phyloP scores from a whole-genome alignment of 1,284 basidiomycete species.

The Ceratobasidium papillatum region DNA sequence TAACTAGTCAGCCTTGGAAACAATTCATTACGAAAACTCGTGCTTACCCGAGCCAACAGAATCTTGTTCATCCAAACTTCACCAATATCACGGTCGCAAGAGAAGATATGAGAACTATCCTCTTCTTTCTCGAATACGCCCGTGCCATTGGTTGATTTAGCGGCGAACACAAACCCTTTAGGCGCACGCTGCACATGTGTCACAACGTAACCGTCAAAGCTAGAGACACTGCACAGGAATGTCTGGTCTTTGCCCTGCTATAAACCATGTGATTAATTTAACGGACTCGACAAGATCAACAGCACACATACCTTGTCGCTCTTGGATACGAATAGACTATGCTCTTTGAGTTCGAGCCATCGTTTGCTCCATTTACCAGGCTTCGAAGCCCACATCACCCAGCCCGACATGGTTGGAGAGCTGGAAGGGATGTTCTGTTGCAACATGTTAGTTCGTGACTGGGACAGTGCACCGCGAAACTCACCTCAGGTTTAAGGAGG shows the following conservation, averaged over 20 bases:
- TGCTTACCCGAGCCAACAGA: conserved; percentile 75
- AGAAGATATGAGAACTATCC: conserved; percentile 86
- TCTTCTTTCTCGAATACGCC: conserved; percentile 83
- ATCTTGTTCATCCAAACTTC: conserved; percentile 75
- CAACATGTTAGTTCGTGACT: background rate
- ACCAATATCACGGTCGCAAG: conserved; percentile 74
- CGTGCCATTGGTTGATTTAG: conserved; percentile 87
- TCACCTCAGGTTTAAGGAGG: conserved; percentile 55
- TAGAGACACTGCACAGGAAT: conserved; percentile 80
- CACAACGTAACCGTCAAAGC: conserved; percentile 84
- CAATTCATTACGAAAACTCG: background rate
- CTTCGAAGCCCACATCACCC: conserved; percentile 86
- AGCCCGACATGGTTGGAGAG: conserved; percentile 74
- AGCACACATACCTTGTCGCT: conserved; percentile 75
- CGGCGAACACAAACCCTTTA: conserved; percentile 79
- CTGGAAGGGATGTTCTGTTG: conserved; percentile 71
- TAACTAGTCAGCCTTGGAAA: conserved; percentile 42
- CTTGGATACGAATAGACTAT: conserved; percentile 84
- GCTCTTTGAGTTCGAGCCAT: conserved; percentile 84
- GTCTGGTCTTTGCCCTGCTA: conserved; percentile 81
- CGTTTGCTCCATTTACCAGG: conserved; percentile 92
- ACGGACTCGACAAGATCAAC: conserved; percentile 8
- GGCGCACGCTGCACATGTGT: conserved; percentile 77
- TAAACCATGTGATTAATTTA: conserved; percentile 1
- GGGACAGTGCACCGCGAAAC: background rate